Evolutionary conservation across 495 filamentous ascomycete genomes (phyloP).

Genomic region (Xeromyces bisporus): DNA sequence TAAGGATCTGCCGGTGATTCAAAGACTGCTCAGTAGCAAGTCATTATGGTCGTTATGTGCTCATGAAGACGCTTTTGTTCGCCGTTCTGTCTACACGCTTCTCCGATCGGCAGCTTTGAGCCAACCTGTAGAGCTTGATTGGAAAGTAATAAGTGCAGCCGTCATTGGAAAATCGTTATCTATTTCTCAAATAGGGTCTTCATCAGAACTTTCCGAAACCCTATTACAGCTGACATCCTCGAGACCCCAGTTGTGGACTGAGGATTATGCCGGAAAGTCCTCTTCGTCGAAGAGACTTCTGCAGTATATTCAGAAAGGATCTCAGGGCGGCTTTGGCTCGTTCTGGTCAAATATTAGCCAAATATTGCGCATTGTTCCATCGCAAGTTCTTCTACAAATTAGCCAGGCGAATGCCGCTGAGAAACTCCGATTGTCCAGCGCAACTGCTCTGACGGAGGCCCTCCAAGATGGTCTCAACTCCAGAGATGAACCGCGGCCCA

Average conservation of each 20-base stretch:
- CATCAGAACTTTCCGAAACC: constrained; percentile 46
- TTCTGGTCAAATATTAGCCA: constrained; percentile 55
- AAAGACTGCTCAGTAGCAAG: constrained; percentile 42
- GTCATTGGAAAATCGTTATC: constrained; percentile 55
- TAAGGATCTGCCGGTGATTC: constrained; percentile 31
- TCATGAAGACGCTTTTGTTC: constrained; percentile 50
- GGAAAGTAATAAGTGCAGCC: constrained; percentile 43
- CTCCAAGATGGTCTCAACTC: constrained; percentile 50
- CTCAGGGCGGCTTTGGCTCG: constrained; percentile 46
- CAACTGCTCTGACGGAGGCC: constrained; percentile 36
- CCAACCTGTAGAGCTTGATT: constrained; percentile 40
- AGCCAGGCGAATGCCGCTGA: constrained; percentile 26
- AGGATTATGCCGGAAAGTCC: constrained; percentile 48
- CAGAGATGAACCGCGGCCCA: constrained; percentile 55
- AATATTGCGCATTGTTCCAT: constrained; percentile 44
- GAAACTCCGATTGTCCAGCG: constrained; percentile 11
- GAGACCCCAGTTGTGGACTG: constrained; percentile 59
- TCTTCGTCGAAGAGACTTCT: constrained; percentile 44
- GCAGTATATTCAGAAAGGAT: constrained; percentile 68
- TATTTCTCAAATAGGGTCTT: constrained; percentile 52
- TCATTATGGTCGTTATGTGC: constrained; percentile 62
- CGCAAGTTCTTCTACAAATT: constrained; percentile 27
- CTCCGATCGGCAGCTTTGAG: constrained; percentile 41
- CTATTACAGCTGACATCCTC: constrained; percentile 42
- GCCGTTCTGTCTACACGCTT: constrained; percentile 52